These are phyloP conservation scores for Coemansia sp. DNA, from an alignment of 192 early-diverging fungal species.

Conservation along the genomic window DNA sequence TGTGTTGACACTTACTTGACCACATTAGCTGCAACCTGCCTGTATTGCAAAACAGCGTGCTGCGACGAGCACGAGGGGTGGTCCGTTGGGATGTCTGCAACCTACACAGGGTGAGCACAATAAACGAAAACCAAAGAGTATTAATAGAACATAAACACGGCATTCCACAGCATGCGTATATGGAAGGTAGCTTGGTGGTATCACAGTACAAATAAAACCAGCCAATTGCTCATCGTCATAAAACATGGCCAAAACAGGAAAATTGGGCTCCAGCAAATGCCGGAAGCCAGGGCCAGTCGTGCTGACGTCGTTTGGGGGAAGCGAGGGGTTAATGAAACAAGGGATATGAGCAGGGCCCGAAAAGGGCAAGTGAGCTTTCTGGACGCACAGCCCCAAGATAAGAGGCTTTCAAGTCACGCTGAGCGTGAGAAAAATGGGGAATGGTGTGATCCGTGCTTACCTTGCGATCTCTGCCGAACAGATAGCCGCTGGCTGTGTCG, in stretches of 20 bases:
- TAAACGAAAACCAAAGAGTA: conserved; percentile 7
- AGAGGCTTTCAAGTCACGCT: neutral
- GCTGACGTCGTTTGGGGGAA: neutral
- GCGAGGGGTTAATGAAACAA: neutral
- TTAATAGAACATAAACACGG: conserved; percentile 1
- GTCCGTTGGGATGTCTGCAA: conserved; percentile 92
- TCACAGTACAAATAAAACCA: neutral
- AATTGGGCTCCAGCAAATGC: neutral
- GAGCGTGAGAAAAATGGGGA: conserved; percentile 9
- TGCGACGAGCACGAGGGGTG: conserved; percentile 95
- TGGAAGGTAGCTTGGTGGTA: neutral
- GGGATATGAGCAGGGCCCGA: neutral
- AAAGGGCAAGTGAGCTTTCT: neutral
- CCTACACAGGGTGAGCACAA: no score
- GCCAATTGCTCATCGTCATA: neutral
- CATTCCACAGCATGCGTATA: neutral
- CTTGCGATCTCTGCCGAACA: conserved; percentile 83
- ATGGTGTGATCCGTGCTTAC: conserved; percentile 32
- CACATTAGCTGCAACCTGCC: conserved; percentile 57
- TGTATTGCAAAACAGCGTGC: conserved; percentile 90
- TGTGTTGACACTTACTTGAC: conserved; percentile 21
- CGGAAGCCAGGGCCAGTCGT: neutral
- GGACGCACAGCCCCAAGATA: no score
- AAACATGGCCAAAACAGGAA: conserved; percentile 1
- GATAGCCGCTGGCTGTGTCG: conserved; percentile 80